Conservation (phyloP, 208 protist genomes). For the Phytomonas francai region DNA sequence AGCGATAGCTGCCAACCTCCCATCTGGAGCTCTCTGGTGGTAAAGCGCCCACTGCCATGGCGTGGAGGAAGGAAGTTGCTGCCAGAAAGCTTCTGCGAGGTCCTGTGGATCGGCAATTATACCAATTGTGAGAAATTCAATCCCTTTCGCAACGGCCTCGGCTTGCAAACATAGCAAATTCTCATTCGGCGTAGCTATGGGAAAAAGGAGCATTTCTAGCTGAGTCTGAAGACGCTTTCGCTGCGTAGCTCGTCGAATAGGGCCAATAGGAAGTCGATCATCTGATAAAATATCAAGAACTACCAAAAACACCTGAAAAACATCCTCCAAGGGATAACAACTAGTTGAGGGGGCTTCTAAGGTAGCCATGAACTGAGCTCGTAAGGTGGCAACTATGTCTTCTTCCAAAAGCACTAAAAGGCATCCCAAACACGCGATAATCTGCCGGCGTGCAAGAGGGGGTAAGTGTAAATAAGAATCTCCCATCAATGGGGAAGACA, state of each 20-base stretch:
- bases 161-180: conserved; percentile 20
- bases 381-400: conserved; percentile 15
- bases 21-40: conserved; percentile 9
- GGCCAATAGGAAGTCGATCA: conserved; percentile 40
- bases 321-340: background rate
- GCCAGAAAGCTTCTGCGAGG: conserved; percentile 43
- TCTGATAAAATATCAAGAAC: conserved; percentile 54
- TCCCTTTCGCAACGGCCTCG: conserved; percentile 17
- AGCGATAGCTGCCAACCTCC: conserved; percentile 9
- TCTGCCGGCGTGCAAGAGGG: conserved; percentile 23
- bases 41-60: conserved; percentile 41
- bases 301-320: conserved; percentile 24
- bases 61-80: conserved; percentile 25
- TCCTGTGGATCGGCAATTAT: conserved; percentile 46
- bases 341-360: background rate
- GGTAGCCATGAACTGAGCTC: conserved; percentile 10
- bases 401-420: conserved; percentile 36
- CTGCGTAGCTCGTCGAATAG: conserved; percentile 51
- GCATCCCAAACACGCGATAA: conserved; percentile 32
- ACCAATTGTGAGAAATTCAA: conserved; percentile 35
- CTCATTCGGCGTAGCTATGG: too few species aligned
- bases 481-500: background rate
- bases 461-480: background rate
- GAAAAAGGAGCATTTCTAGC: conserved; percentile 21
- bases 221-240: conserved; percentile 38